Evolutionary conservation across 441 rosid species (phyloP), one percentile per base, ranked within the genome.

Genomic region (Breynia disticha): DNA sequence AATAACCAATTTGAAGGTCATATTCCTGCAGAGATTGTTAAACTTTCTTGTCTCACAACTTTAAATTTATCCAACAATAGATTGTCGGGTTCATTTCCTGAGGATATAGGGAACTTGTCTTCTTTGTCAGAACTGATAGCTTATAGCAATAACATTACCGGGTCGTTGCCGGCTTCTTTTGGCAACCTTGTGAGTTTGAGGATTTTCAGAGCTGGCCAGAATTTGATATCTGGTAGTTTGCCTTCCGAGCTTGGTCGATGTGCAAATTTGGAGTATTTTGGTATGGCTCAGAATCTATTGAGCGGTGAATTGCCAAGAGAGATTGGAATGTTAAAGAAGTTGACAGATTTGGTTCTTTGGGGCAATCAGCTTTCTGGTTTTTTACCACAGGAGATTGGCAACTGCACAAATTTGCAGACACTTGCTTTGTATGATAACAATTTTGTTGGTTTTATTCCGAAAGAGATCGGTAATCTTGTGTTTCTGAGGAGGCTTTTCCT

Each of bases 201-300:
- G 41, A 70, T 69, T 52, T 79, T 91, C 19, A 73, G 98, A 63
- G 90, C 90, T 13, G 98, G 98, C 16, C 87, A 91, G 76, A 91
- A 91, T 67, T 65, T 79, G 72, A 72, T 91, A 46, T 82, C 98
- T 7, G 98, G 97, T 51, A 78, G 77, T 65, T 66, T 87, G 22
- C 96, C 98, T 28, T 44, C 80, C 12, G 86, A 79, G 72, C 67
- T 88, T 16, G 90, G 89, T 38, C 70, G 75, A 38, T 91, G 98
- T 69, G 73, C 70, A 72, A 76, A 68, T 61, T 74, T 91, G 77
- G 63, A 46, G 54, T 72, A 70, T 72, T 81, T 91, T 59, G 98
- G 98, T 67, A 83, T 91, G 61, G 98, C 98, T 13, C 98, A 91
- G 56, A 93, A 93, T 60, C 62, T 67, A 42, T 51, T 93, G 19